Conservation (phyloP, 2,329 filamentous ascomycete species). For the Botrytis hyacinthi region DNA sequence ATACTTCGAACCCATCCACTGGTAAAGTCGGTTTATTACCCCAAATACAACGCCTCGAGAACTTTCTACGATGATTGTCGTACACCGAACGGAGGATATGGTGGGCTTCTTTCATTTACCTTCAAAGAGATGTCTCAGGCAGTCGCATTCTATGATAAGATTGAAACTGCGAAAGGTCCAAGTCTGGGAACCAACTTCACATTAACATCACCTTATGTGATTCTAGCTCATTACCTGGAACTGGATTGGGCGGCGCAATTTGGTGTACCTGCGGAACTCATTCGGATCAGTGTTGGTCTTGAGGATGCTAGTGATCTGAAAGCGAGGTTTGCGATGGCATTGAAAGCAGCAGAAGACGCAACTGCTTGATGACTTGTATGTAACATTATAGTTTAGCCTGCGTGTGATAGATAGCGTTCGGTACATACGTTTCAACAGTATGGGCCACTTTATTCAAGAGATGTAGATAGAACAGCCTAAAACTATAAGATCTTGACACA, state of each 20-base stretch:
- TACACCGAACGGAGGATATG: constrained; percentile 76
- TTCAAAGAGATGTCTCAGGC: constrained; percentile 71
- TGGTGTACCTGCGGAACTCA: constrained; percentile 75
- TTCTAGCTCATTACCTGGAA: constrained; percentile 89
- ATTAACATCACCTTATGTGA: constrained; percentile 82
- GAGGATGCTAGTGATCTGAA: constrained; percentile 71
- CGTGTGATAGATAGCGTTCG: neutral
- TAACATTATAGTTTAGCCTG: neutral
- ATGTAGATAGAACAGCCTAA: neutral
- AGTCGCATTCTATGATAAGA: constrained; percentile 76
- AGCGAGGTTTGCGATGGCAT: constrained; percentile 63
- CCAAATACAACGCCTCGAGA: constrained; percentile 70
- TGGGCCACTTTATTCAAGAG: neutral
- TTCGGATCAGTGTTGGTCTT: constrained; percentile 85
- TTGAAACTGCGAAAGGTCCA: constrained; percentile 89
- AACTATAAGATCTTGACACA: neutral
- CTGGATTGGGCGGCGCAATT: constrained; percentile 84
- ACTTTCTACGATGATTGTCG: constrained; percentile 76
- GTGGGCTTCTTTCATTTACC: constrained; percentile 81
- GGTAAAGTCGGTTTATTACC: constrained; percentile 83
- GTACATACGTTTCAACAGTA: neutral
- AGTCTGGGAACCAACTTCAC: constrained; percentile 98
- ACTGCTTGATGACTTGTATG: constrained; percentile 20
- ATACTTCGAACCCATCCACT: constrained; percentile 58
- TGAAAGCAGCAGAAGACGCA: constrained; percentile 53